A percentile compares a stretch with the other conserved stretches of the same genome.
Conservation (phyloP, 208 protist species). For the Wallacemonas rigidus region DNA sequence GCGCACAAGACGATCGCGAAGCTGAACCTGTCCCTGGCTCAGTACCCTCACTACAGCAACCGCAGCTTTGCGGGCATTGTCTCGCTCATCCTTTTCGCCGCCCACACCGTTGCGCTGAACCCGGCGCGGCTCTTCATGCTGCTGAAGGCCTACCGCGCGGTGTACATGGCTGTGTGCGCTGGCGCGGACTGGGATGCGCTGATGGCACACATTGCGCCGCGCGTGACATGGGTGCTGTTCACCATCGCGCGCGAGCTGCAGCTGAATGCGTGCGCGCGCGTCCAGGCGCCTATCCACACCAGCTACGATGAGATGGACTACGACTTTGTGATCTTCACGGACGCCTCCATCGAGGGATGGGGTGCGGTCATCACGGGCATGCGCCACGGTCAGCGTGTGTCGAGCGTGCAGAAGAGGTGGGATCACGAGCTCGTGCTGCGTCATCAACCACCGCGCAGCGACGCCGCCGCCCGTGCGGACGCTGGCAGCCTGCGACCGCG, state of each 20-base stretch:
- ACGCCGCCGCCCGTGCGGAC: too few species aligned
- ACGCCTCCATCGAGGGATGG: not conserved
- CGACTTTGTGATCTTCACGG: not conserved
- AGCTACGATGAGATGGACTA: not conserved
- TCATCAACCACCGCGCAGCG: not conserved
- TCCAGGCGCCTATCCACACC: not conserved
- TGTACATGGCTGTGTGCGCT: not conserved
- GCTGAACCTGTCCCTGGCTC: constrained; percentile 19
- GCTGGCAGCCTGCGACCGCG: too few species aligned
- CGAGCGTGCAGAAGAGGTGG: not conserved
- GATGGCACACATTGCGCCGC: not conserved
- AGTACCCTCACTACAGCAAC: not conserved
- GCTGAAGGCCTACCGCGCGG: constrained; percentile 15
- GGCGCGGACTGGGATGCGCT: constrained; percentile 3
- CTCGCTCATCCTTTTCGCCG: constrained; percentile 2
- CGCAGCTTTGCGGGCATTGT: not conserved
- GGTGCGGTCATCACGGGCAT: not conserved
- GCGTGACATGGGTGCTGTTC: not conserved
- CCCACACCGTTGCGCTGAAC: constrained; percentile 21
- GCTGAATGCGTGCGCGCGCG: not conserved
- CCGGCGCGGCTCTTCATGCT: constrained; percentile 18
- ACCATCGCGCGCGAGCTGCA: not conserved
- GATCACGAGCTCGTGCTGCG: not conserved
- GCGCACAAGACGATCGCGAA: constrained; percentile 32
- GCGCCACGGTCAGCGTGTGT: too few species aligned